Evolutionary conservation across 2,329 filamentous ascomycete genomes (phyloP).

Genomic region (Penicillium sp.): DNA sequence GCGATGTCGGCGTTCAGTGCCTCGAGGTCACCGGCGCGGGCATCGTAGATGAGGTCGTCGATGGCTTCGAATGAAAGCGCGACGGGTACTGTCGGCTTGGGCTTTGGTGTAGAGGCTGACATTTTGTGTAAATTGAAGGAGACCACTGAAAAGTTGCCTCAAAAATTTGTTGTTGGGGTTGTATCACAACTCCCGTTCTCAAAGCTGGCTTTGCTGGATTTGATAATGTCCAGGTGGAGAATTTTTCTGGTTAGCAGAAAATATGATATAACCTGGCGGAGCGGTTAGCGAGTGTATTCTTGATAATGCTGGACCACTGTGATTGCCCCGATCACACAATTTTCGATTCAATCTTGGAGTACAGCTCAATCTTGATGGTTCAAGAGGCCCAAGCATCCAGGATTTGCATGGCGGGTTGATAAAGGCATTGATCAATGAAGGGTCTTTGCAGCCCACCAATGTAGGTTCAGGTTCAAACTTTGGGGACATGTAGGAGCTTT

Average conservation of each 20-base stretch:
- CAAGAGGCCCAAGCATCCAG: not conserved
- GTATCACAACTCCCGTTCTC: not conserved
- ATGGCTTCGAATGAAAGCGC: slow-evolving; percentile 74
- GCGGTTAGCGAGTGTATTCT: slow-evolving; percentile 13
- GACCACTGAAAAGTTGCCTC: not conserved
- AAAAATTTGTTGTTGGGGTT: not conserved
- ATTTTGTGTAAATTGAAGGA: slow-evolving; percentile 9
- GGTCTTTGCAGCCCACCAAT: slow-evolving; percentile 7
- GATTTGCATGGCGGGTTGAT: not conserved
- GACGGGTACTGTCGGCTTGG: slow-evolving; percentile 32
- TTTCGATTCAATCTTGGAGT: too few species aligned
- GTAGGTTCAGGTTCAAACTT: not conserved
- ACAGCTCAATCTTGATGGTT: not conserved
- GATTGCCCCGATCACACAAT: too few species aligned
- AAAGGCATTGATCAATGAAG: not conserved
- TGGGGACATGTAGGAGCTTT: not conserved
- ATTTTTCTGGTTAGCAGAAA: slow-evolving; percentile 11
- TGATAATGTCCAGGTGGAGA: not conserved
- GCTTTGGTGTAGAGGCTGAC: slow-evolving; percentile 23
- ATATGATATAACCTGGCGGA: slow-evolving; percentile 17
- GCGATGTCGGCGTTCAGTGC: slow-evolving; percentile 67
- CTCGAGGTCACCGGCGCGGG: slow-evolving; percentile 73
- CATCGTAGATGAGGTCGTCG: slow-evolving; percentile 88
- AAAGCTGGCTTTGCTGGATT: not conserved
- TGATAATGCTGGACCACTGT: not conserved